Evolutionary conservation across 345 rosid species (phyloP).

Genomic region (Populus davidiana): DNA sequence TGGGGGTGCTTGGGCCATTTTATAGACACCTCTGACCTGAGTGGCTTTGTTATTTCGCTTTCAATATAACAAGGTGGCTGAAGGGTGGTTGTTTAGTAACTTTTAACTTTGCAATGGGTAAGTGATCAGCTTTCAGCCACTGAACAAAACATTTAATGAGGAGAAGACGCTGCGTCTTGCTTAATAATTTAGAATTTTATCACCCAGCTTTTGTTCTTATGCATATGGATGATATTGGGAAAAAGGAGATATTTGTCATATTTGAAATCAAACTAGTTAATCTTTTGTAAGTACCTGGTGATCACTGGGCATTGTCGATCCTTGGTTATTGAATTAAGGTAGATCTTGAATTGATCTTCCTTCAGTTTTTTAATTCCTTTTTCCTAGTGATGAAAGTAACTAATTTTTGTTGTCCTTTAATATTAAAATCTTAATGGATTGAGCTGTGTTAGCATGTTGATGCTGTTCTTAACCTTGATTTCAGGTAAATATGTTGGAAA

Average conservation of each 20-base stretch:
- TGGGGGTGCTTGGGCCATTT: not conserved
- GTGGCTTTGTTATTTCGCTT: not conserved
- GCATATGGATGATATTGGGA: not conserved
- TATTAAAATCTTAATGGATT: too few relatives aligned
- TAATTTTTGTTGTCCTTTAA: too few relatives aligned
- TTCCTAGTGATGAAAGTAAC: not conserved
- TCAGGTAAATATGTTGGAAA: slow-evolving; percentile 98
- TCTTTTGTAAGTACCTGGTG: too few relatives aligned
- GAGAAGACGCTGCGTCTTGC: not conserved
- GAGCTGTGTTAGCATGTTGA: not conserved
- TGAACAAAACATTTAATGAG: not conserved
- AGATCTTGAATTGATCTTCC: not conserved
- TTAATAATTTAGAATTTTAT: too few relatives aligned
- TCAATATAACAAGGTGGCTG: not conserved
- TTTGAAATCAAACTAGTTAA: too few relatives aligned
- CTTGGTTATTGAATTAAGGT: not conserved
- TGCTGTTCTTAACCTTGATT: slow-evolving; percentile 5
- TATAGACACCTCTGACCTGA: not conserved
- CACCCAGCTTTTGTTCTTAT: not conserved
- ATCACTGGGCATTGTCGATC: not conserved
- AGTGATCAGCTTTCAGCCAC: not conserved
- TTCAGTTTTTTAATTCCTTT: not conserved
- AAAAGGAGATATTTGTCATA: not conserved
- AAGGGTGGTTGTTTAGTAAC: not conserved
- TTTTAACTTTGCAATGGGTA: not conserved